Conservation (phyloP, 2,329 filamentous ascomycete species). For the Metarhizium brunneum region DNA sequence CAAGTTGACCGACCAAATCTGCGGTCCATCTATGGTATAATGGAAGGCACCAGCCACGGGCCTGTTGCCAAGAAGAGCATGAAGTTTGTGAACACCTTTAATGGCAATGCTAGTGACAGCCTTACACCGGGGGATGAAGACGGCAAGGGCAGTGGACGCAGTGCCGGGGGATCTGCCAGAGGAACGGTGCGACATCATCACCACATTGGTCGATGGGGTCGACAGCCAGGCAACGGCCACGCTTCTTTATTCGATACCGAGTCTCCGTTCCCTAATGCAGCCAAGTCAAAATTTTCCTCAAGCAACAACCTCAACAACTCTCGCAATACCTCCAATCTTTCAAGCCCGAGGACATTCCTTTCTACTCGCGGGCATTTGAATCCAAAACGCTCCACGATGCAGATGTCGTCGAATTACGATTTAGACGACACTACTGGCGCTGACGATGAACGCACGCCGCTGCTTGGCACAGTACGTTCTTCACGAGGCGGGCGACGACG, state of each 20-base stretch:
- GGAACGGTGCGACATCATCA: conserved; percentile 70
- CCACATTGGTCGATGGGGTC: conserved; percentile 62
- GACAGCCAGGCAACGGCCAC: conserved; percentile 57
- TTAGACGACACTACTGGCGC: conserved; percentile 71
- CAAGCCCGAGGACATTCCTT: conserved; percentile 54
- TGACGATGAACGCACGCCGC: conserved; percentile 80
- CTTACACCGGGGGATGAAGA: conserved; percentile 53
- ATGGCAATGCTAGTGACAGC: conserved; percentile 44
- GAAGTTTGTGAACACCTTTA: conserved; percentile 86
- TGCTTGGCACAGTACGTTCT: conserved; percentile 56
- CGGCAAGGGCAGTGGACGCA: conserved; percentile 53
- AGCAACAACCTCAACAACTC: conserved; percentile 38
- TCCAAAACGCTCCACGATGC: conserved; percentile 43
- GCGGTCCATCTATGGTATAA: conserved; percentile 56
- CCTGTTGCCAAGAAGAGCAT: conserved; percentile 68
- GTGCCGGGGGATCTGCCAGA: conserved; percentile 50
- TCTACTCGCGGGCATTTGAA: conserved; percentile 21
- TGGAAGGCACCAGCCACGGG: conserved; percentile 45
- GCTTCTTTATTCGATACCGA: conserved; percentile 68
- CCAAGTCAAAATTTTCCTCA: conserved; percentile 45
- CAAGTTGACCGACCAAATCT: conserved; percentile 52
- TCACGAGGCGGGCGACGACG: conserved; percentile 46
- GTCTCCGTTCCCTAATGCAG: conserved; percentile 64
- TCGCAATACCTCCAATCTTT: conserved; percentile 57
- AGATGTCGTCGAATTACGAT: conserved; percentile 60